A percentile compares a stretch with the other conserved stretches of the same genome.
These are phyloP conservation scores for Naegleria lovaniensis DNA, from an alignment of 208 protist species.

Conservation along the genomic window DNA sequence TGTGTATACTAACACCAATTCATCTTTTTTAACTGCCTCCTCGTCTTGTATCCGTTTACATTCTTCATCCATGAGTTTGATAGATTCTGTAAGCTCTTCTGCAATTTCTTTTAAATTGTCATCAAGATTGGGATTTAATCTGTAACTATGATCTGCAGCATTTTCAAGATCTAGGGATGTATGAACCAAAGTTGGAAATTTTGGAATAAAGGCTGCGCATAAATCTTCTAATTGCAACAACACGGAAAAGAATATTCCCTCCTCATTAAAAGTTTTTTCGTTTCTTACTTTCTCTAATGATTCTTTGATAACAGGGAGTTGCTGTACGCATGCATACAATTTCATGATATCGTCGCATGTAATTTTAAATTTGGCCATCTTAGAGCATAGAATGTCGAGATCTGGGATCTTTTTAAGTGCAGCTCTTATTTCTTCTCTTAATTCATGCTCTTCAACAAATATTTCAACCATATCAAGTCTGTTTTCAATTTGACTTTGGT, in stretches of 20 bases:
- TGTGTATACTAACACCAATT: neutral
- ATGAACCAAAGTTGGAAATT: neutral
- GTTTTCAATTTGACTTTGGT: constrained; percentile 75
- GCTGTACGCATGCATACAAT: constrained; percentile 24
- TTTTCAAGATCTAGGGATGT: constrained; percentile 33
- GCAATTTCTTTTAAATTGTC: constrained; percentile 17
- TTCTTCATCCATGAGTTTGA: constrained; percentile 22
- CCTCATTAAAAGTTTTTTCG: neutral
- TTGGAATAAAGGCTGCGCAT: neutral
- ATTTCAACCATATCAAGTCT: constrained; percentile 83
- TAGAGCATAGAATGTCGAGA: constrained; percentile 80
- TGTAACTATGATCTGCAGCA: constrained; percentile 35
- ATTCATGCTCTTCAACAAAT: constrained; percentile 70
- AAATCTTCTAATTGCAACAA: neutral
- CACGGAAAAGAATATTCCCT: neutral
- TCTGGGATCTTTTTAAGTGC: constrained; percentile 80
- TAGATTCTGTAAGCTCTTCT: constrained; percentile 4
- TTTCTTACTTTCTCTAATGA: neutral
- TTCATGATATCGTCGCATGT: constrained; percentile 21
- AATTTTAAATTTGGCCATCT: constrained; percentile 69
- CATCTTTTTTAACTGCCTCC: constrained; percentile 19
- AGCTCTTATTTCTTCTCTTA: constrained; percentile 42
- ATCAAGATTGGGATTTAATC: constrained; percentile 38
- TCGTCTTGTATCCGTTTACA: neutral
- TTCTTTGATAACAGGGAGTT: constrained; percentile 10